Evolutionary conservation across 441 rosid species (phyloP).

Genomic region (Melastoma candidum): DNA sequence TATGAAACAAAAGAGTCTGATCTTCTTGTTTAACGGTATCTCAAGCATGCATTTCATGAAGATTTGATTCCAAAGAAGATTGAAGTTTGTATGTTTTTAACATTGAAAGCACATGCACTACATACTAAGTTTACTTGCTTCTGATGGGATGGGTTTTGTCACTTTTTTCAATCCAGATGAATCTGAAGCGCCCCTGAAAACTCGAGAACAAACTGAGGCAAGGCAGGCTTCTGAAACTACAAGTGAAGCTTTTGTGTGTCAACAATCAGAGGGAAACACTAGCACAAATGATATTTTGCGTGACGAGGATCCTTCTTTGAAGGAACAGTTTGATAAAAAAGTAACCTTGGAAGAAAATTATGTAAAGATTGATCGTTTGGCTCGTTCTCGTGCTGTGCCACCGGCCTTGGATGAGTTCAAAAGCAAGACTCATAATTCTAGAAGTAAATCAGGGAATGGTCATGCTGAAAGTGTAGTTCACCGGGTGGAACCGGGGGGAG

Average conservation of each 20-base stretch:
- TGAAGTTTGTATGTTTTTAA: no score
- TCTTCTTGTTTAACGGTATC: not conserved
- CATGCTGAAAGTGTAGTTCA: conserved; percentile 58
- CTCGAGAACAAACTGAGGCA: conserved; percentile 23
- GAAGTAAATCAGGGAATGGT: conserved; percentile 43
- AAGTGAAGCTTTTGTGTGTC: conserved; percentile 15
- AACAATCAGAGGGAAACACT: conserved; percentile 19
- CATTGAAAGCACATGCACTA: no score
- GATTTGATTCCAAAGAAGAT: no score
- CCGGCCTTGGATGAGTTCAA: conserved; percentile 81
- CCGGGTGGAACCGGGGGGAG: conserved; percentile 82
- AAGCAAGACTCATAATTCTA: conserved; percentile 54
- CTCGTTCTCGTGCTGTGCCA: conserved; percentile 52
- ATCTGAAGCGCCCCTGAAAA: conserved; percentile 24
- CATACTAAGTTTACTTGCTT: no score
- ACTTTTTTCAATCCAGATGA: conserved; percentile 25
- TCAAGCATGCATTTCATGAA: no score
- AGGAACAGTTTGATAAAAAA: conserved; percentile 21
- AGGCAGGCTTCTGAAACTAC: conserved; percentile 17
- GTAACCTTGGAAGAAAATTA: conserved; percentile 23
- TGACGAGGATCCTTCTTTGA: conserved; percentile 23
- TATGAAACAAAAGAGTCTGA: no score
- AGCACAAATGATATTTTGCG: conserved; percentile 10
- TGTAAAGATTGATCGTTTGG: conserved; percentile 33
- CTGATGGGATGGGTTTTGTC: not conserved